A percentile compares a stretch with the other conserved stretches of the same genome.
These are phyloP conservation scores for Pseudomonodictys pantanalensis DNA, from an alignment of 495 filamentous ascomycete genomes.

Conservation along the genomic window DNA sequence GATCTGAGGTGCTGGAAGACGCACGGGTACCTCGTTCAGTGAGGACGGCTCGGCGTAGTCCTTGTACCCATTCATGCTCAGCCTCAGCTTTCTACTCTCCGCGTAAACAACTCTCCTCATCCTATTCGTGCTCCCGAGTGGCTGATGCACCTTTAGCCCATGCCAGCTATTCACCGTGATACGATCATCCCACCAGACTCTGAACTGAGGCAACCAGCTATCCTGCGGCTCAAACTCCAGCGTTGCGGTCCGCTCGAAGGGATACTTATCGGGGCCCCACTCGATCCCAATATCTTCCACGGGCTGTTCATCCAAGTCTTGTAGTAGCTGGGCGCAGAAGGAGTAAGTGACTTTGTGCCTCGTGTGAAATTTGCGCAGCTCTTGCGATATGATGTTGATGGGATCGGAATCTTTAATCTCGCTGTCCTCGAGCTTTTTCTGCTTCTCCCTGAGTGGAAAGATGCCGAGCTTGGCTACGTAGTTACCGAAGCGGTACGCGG, in stretches of 20 bases:
- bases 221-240: conserved; percentile 48
- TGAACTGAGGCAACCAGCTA: conserved; percentile 44
- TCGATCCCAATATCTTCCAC: conserved; percentile 50
- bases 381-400: conserved; percentile 46
- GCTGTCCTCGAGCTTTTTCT: conserved; percentile 44
- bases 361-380: conserved; percentile 46
- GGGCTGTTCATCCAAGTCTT: conserved; percentile 51
- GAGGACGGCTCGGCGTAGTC: not conserved
- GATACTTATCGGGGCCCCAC: conserved; percentile 51
- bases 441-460: conserved; percentile 44
- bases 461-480: conserved; percentile 51
- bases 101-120: conserved; percentile 43
- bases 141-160: conserved; percentile 46
- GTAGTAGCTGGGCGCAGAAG: conserved; percentile 47
- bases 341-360: conserved; percentile 49
- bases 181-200: conserved; percentile 50
- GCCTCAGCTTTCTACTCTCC: conserved; percentile 18
- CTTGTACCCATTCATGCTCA: conserved; percentile 24
- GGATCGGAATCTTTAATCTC: conserved; percentile 42
- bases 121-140: conserved; percentile 47
- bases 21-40: not conserved
- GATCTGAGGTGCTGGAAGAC: not conserved
- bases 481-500: conserved; percentile 50
- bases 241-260: conserved; percentile 49
- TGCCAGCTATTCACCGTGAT: conserved; percentile 49